Evolutionary conservation across 2,329 filamentous ascomycete genomes (phyloP), one percentile per base, ranked within the genome.

Genomic region (Sporothrix inflata): DNA sequence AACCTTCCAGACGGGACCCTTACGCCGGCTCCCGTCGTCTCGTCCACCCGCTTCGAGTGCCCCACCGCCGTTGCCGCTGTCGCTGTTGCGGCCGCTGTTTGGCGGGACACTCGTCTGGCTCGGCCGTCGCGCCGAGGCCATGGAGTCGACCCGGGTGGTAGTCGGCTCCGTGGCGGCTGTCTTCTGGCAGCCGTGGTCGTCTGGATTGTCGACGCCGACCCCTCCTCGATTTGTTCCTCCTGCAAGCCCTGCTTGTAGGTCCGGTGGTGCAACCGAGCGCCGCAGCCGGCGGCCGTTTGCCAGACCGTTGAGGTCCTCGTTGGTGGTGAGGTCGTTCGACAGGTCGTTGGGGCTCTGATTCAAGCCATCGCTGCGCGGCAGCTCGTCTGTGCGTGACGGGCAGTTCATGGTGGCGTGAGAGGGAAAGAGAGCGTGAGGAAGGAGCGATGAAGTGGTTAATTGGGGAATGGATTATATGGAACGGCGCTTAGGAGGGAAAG

Each of bases 311-410:
- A 89, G 79, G 75, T 89, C 87, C 72, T 85, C 84, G 73, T 86
- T 85, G 16, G 87, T 89, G n/a, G 86, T 87, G 63, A 86, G 81
- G 76, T 89, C 87, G 74, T 84, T 84, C 42, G 86, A 84, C 65
- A 89, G 79, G 8, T 80, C 80, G 75, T 84, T 82, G 12, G 87
- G 88, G 75, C 81, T 88, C 78, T 89, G 87, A 77, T 89, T 89
- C 77, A 83, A 84, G 71, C 82, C 83, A 72, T 82, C 82, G 74
- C 79, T 79, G 69, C 78, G 76, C 55, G 77, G 76, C 38, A 79
- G 81, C 75, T 83, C 82, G 73, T 83, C 80, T 4, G 82, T 83
- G 70, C 80, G 75, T 27, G 81, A 82, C 5, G 76, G 74, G n/a
- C 75, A 73, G 57, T 75, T 76, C 75, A 76, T 76, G 21, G 27